Base-by-base conservation (phyloP, 192 early-diverging fungal genomes). In the Pilaira anomala region DNA sequence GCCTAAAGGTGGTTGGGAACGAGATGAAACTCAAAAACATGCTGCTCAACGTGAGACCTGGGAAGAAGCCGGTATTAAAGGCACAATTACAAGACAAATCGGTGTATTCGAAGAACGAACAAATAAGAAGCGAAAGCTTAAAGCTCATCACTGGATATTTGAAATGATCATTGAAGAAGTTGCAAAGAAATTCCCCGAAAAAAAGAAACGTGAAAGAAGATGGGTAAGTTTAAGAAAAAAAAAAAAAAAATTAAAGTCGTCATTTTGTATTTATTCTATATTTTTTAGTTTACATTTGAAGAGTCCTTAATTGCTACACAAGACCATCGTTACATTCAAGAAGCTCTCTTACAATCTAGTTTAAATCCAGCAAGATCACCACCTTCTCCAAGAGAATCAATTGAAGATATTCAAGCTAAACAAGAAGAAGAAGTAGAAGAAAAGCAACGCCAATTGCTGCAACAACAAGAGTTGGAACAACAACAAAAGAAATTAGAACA, bases 1-100 rank as follows among this genome's bases (percentile, higher is more conserved):
- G 77, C 83, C 84, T 16, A 83, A 86, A 65, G 84, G 84, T 21
- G 84, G 84, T 24, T 86, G 84, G 84, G 84, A 86, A 57, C 76
- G 79, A 51, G 81, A 83, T 48, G 84, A 86, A 66, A 78, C 81
- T 12, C 68, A 78, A 36, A 72, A 73, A 59, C 68, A 78, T 45
- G 81, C 82, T 14, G 84, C 84, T 26, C 56, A 56, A 13, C 70
- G 84, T 52, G 84, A 86, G 58, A 86, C 84, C 4, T 86, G 79
- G 73, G 84, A 86, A 75, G 84, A 86, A 72, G 80, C 83, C 16
- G 84, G 84, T 25, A 76, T 71, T 8, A 76, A 72, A 66, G 84
- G 84, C 19, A 67, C 21, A 29, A 77, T 85, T 58, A 76, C 73
- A 22, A 46, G 57, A 21, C 61, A 68, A 13, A 29, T 85, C 4